These are phyloP conservation scores for Paraurostyla sp. DNA, from an alignment of 73 alveolate species.

Conservation along the genomic window DNA sequence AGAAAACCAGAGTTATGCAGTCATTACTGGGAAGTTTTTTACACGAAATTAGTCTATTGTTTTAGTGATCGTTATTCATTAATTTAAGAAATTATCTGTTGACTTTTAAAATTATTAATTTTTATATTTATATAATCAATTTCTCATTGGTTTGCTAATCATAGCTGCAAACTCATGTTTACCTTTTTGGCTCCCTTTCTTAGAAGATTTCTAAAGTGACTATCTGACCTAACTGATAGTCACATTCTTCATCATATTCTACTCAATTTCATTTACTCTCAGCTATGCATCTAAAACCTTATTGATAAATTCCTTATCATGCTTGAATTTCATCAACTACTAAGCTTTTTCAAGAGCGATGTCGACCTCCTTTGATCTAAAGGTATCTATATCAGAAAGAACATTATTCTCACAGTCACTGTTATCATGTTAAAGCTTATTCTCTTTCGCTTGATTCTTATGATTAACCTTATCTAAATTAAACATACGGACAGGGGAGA, in stretches of 20 bases:
- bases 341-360: conserved; percentile 20
- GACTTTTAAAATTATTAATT: not conserved
- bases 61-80: conserved; percentile 39
- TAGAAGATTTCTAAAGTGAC: not conserved
- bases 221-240: not conserved
- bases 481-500: conserved; percentile 21
- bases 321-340: conserved; percentile 43
- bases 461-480: not conserved
- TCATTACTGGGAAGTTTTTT: conserved; percentile 29
- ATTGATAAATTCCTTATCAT: conserved; percentile 50
- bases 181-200: not conserved
- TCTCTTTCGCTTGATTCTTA: not conserved
- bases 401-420: not conserved
- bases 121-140: not conserved
- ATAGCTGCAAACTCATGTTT: conserved; percentile 14
- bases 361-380: conserved; percentile 31
- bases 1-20: not conserved
- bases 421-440: not conserved
- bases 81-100: not conserved
- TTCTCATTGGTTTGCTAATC: conserved; percentile 14
- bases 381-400: not conserved
- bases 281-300: conserved; percentile 41
- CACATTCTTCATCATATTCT: conserved; percentile 7
- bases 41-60: too few species aligned
- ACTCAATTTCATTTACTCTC: conserved; percentile 47